Base-by-base conservation (phyloP, 208 protist genomes). In the Wallacemonas sp. region DNA sequence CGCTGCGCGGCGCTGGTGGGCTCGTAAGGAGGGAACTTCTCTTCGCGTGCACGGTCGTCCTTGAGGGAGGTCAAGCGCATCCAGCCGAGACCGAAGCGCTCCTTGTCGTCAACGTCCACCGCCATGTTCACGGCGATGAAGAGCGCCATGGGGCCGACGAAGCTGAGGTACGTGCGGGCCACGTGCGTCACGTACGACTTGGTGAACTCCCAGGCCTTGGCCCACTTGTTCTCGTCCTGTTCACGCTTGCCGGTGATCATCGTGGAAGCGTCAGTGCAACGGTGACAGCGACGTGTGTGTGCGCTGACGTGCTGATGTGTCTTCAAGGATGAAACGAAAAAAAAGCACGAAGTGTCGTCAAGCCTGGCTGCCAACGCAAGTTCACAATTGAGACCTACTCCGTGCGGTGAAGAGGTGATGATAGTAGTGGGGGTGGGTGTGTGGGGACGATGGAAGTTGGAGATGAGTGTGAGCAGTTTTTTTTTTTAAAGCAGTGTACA, bases 11-110 rank as follows among this genome's bases (percentile, higher is more conserved):
- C 64, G 48, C 78, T 87, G 50, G 57, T 61, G 10, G 89, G 89
- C 66, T 91, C 81, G 53, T 94, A 85, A 10, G 83, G 63, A 0
- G 89, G 89, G 68, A 88, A 92, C 76, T 86, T 86, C 62, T 80
- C 73, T 68, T 94, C 89, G 1, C 89, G 76, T 34, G 80, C 68
- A 26, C 67, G 62, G 37, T 92, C 89, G 44, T 89, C 76, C 50
- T 91, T 75, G 12, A 92, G 42, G 4, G 66, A 57, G 1, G 81
- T 71, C 62, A 66, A 78, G 63, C 89, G 76, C 24, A 92, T 27
- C 89, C 89, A 94, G 26, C 79, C 66, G 9, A 94, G 85, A 3
- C 89, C 89, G 59, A 94, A 91, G 26, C 71, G 75, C 50, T 92
- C 89, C 61, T 73, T 79, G 71, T 94, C 89, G 32, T 82, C 75